A percentile compares a stretch with the other conserved stretches of the same genome.
phyloP scores from a whole-genome alignment of 1,139 yeast species.

The Sugiyamaella grinbergsii region DNA sequence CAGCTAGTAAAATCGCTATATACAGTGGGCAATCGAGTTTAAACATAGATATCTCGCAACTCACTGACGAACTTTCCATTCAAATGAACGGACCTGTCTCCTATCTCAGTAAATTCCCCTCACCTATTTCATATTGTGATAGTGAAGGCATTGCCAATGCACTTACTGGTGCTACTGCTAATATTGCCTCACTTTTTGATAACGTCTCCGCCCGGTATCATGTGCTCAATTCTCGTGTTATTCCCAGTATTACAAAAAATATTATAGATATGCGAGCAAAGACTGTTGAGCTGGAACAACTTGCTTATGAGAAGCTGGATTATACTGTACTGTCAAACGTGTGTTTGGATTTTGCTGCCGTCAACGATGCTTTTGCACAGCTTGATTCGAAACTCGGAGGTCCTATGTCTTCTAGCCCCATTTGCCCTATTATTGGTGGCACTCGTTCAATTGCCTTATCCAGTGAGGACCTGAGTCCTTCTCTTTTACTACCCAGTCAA shows the following conservation, averaged over 20 bases:
- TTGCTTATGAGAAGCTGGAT: not conserved
- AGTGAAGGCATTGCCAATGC: not conserved
- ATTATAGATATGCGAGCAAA: not conserved
- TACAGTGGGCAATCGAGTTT: not conserved
- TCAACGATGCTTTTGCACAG: not conserved
- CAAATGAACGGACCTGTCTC: not conserved
- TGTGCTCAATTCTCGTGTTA: not conserved
- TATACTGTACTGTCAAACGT: not conserved
- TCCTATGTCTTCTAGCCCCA: not conserved
- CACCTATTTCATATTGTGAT: constrained; percentile 1
- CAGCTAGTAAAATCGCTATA: not conserved
- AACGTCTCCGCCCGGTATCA: not conserved
- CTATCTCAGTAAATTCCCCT: not conserved
- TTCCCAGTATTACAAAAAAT: not conserved
- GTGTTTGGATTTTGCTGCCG: not conserved
- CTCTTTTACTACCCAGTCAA: too few relatives aligned
- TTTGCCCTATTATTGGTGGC: not conserved
- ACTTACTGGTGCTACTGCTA: not conserved
- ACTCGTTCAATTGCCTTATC: too few relatives aligned
- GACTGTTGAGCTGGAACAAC: not conserved
- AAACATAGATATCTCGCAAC: not conserved
- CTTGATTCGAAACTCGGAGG: not conserved
- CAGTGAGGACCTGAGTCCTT: too few relatives aligned
- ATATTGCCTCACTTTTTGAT: not conserved
- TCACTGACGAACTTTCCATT: not conserved